phyloP scores from a whole-genome alignment of 1,284 basidiomycete species.

The Ganoderma lingzhi region DNA sequence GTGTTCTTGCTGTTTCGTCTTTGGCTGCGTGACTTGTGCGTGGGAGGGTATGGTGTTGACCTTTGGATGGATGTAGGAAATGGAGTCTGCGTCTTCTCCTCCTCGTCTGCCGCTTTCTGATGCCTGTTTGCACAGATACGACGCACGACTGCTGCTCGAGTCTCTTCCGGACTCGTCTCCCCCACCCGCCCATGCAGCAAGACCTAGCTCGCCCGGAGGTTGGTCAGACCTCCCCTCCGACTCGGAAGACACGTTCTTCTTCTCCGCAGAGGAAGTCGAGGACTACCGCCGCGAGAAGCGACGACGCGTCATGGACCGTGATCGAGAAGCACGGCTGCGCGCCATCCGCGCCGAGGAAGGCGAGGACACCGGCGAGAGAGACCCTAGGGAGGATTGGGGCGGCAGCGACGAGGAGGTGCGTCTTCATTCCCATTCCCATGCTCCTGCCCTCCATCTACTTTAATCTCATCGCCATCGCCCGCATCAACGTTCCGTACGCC shows the following conservation, averaged over 20 bases:
- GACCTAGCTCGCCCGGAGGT: conserved; percentile 59
- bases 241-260: conserved; percentile 82
- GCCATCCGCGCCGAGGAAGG: conserved; percentile 58
- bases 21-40: not conserved
- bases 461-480: not conserved
- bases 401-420: conserved; percentile 78
- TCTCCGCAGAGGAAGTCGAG: conserved; percentile 70
- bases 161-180: conserved; percentile 43
- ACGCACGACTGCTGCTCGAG: conserved; percentile 78
- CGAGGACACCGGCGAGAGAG: conserved; percentile 36
- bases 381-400: conserved; percentile 65
- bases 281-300: conserved; percentile 75
- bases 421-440: not conserved
- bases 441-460: not conserved
- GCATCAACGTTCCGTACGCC: not conserved
- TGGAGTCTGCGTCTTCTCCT: conserved; percentile 17
- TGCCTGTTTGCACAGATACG: conserved; percentile 63
- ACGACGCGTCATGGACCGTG: conserved; percentile 63
- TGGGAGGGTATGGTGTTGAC: not conserved
- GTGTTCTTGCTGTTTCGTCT: conserved; percentile 27
- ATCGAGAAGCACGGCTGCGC: conserved; percentile 68
- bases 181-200: conserved; percentile 17
- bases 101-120: conserved; percentile 14
- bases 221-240: conserved; percentile 88
- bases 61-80: not conserved